Conservation (phyloP, 1,284 basidiomycete species). For the Leccinum ponderosum region DNA sequence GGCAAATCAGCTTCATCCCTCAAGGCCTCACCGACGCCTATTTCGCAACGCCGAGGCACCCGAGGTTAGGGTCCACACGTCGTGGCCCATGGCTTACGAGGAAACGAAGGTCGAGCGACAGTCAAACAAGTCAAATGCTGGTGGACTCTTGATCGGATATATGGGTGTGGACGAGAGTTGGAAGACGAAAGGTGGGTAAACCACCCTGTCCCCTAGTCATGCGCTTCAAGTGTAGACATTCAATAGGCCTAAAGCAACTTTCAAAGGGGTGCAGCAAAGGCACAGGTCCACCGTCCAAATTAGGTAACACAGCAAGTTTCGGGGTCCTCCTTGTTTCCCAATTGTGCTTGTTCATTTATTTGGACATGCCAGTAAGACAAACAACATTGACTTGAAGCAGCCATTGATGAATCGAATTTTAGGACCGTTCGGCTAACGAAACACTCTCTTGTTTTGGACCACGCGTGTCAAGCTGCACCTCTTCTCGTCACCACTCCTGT, state of each 20-base stretch:
- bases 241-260: not conserved
- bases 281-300: not conserved
- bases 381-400: constrained; percentile 16
- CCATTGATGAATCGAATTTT: constrained; percentile 4
- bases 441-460: constrained; percentile 1
- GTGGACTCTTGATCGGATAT: not conserved
- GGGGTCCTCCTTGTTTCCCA: constrained; percentile 19
- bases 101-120: not conserved
- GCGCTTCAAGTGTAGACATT: not conserved
- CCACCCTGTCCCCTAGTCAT: not conserved
- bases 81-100: not conserved
- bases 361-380: constrained; percentile 19
- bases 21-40: constrained; percentile 41
- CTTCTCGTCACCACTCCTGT: not conserved
- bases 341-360: constrained; percentile 18
- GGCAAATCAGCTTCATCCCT: constrained; percentile 43
- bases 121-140: not conserved
- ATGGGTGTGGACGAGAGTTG: no score
- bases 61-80: constrained; percentile 44
- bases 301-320: not conserved
- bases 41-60: constrained; percentile 36
- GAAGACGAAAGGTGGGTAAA: not conserved
- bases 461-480: not conserved
- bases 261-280: no score
- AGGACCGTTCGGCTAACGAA: constrained; percentile 1